Evolutionary conservation across 2,329 filamentous ascomycete genomes (phyloP).

Genomic region (Colletotrichum paranaense): DNA sequence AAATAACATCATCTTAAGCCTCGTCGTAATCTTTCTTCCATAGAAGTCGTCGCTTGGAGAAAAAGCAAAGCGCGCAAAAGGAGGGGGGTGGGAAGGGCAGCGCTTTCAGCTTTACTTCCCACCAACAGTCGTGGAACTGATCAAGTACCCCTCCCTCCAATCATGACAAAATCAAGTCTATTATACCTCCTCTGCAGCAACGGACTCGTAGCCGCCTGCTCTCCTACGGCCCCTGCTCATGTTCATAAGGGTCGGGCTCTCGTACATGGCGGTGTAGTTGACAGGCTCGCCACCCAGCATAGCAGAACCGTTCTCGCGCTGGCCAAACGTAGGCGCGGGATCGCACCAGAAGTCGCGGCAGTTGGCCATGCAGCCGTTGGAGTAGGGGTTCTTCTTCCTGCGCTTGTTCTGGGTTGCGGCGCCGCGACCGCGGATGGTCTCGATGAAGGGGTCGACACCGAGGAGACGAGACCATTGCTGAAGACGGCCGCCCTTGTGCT

Average conservation of each 20-base stretch:
- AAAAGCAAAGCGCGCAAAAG: neutral
- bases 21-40: constrained; percentile 11
- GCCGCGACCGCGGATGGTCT: constrained; percentile 87
- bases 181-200: constrained; percentile 68
- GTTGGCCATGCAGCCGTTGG: constrained; percentile 83
- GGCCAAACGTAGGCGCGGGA: constrained; percentile 82
- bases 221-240: constrained; percentile 57
- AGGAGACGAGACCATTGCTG: constrained; percentile 86
- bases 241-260: constrained; percentile 79
- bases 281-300: constrained; percentile 82
- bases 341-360: constrained; percentile 98
- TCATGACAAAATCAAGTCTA: constrained; percentile 1
- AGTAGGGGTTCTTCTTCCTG: constrained; percentile 84
- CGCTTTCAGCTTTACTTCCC: neutral
- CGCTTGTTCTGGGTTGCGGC: constrained; percentile 69
- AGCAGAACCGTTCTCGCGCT: constrained; percentile 78
- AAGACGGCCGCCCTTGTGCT: constrained; percentile 74
- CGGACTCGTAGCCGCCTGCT: constrained; percentile 71
- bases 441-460: constrained; percentile 92
- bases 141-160: neutral
- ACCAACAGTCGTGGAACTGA: neutral
- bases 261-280: constrained; percentile 92
- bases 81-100: neutral
- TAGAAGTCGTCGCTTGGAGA: constrained; percentile 6
- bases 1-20: constrained; percentile 8